Percentiles rank a stretch among this genome's conserved stretches.
Conservation (phyloP, 192 early-diverging fungal species). For the Coemansia sp. region DNA sequence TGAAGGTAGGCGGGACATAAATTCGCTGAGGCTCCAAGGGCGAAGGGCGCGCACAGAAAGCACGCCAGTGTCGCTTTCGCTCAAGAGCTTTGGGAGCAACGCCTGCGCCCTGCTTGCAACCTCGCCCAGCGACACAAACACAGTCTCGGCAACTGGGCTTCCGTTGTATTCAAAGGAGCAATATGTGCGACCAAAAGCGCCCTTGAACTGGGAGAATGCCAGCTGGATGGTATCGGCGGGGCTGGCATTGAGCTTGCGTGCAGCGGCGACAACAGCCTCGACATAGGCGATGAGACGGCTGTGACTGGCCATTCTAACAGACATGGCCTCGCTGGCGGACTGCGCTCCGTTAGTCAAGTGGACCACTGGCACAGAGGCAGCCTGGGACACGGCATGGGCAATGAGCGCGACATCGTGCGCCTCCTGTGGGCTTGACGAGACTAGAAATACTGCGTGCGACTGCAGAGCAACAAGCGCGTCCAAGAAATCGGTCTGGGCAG, state of each 20-base stretch:
- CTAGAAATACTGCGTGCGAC: slow-evolving; percentile 77
- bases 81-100: slow-evolving; percentile 55
- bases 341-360: slow-evolving; percentile 80
- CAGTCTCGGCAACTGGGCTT: slow-evolving; percentile 66
- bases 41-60: slow-evolving; percentile 79
- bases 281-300: slow-evolving; percentile 55
- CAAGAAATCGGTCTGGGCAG: slow-evolving; percentile 68
- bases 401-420: slow-evolving; percentile 86
- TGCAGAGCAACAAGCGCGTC: slow-evolving; percentile 77
- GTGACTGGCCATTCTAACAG: slow-evolving; percentile 61
- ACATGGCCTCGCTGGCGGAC: slow-evolving; percentile 58
- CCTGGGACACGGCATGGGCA: slow-evolving; percentile 75
- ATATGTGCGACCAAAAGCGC: slow-evolving; percentile 64
- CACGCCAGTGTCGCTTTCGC: slow-evolving; percentile 62
- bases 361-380: slow-evolving; percentile 69
- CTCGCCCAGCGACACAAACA: slow-evolving; percentile 79
- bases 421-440: slow-evolving; percentile 80
- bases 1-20: slow-evolving; percentile 69
- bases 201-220: slow-evolving; percentile 51
- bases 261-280: slow-evolving; percentile 12
- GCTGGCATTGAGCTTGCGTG: background rate
- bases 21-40: slow-evolving; percentile 80
- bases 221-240: slow-evolving; percentile 22
- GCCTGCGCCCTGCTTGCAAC: slow-evolving; percentile 57
- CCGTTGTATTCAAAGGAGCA: slow-evolving; percentile 85